Evolutionary conservation across 768 basidiomycete genomes (phyloP).

Genomic region (Russula griseocarnosa): DNA sequence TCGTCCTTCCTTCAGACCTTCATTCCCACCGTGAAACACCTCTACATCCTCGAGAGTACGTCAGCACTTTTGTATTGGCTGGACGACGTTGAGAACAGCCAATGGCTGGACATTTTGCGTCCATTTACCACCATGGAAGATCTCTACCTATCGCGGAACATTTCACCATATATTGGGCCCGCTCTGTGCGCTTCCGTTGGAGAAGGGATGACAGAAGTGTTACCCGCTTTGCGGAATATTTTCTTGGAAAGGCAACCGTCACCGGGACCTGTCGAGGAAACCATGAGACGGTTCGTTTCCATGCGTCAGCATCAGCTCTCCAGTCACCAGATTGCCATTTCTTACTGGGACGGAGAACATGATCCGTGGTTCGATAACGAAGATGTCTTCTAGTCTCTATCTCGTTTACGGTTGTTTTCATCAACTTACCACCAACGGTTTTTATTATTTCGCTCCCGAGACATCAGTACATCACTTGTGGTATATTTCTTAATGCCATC

Average conservation of each 20-base stretch:
- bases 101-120: neutral
- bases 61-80: neutral
- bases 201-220: neutral
- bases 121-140: neutral
- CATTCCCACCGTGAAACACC: neutral
- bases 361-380: neutral
- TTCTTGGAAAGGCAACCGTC: neutral
- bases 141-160: neutral
- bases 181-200: neutral
- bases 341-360: neutral
- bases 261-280: neutral
- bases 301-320: neutral
- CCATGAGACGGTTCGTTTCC: neutral
- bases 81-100: neutral
- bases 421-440: too few species aligned
- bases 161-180: neutral
- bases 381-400: too few species aligned
- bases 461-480: too few species aligned
- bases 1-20: neutral
- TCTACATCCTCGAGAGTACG: neutral
- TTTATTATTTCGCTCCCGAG: too few species aligned
- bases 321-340: neutral
- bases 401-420: too few species aligned
- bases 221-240: neutral
- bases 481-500: too few species aligned